Base-by-base conservation (phyloP, 441 rosid species). In the Bocquillonia castaneifolia region DNA sequence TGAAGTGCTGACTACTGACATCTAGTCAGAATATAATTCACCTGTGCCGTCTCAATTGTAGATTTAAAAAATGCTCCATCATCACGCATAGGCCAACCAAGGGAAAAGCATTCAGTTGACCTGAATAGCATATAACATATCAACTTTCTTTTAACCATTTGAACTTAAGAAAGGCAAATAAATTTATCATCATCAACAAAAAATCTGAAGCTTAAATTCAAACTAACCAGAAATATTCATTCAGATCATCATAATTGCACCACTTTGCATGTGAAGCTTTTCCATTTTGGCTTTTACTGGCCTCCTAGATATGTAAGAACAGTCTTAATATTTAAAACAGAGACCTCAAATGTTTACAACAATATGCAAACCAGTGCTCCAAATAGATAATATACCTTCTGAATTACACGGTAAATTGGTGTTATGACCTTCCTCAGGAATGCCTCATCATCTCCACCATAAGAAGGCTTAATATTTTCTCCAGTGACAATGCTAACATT, bases 1-100 rank as follows among this genome's bases (percentile, higher is more conserved):
- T 63, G 47, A 60, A 62, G 15, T 6, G 47, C 20, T 44, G 48
- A 62, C 13, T 4, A 8, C 31, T 55, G 14, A 64, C 67, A 81
- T 34, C 59, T 29, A 47, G 18, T 39, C 22, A 59, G 65, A 78
- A 61, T 60, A 69, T 63, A 31, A 69, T 20, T 72, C n/a, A 86
- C 90, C 79, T 77, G 78, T 66, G 76, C 76, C 80, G 20, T 66
- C 63, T 84, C 87, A 70, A 81, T 82, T n/a, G 95, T 92, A 68
- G 99, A 89, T 76, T 76, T 92, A 77, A 95, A 95, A 77, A 95
- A 83, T 32, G 84, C 84, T n/a, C 98, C 98, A 78, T 95, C 97
- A 69, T 95, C 99, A 59, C 99, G 98, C 99, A 95, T 95, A 23
- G 99, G 98, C 98, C 99, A 95, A 77, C 98, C 99, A 69, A 95